phyloP scores from a whole-genome alignment of 192 early-diverging fungal species.

The Linnemannia exigua region DNA sequence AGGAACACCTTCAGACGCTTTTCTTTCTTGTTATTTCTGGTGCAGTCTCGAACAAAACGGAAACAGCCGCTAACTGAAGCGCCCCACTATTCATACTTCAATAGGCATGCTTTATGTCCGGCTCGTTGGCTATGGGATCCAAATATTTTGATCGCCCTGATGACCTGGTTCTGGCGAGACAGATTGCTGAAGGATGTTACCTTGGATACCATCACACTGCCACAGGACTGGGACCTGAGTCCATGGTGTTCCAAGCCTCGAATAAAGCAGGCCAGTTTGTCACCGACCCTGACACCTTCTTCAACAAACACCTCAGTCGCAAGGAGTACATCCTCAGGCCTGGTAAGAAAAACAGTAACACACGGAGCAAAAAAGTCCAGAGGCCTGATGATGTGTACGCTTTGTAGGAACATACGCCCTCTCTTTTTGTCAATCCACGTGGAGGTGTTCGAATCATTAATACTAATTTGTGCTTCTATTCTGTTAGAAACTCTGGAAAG shows the following conservation, averaged over 20 bases:
- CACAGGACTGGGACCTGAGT: slow-evolving; percentile 69
- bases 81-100: not conserved
- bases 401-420: too few relatives aligned
- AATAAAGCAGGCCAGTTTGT: slow-evolving; percentile 5
- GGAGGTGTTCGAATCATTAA: not conserved
- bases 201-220: slow-evolving; percentile 58
- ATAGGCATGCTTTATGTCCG: slow-evolving; percentile 70
- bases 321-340: slow-evolving; percentile 62
- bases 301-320: slow-evolving; percentile 10
- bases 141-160: slow-evolving; percentile 57
- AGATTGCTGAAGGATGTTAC: slow-evolving; percentile 64
- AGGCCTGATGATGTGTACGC: too few relatives aligned
- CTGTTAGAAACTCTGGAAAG: slow-evolving; percentile 77
- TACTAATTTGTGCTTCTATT: too few relatives aligned
- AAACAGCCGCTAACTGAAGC: not conserved
- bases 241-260: slow-evolving; percentile 37
- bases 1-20: slow-evolving; percentile 5
- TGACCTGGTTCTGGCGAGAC: slow-evolving; percentile 50
- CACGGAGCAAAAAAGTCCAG: too few relatives aligned
- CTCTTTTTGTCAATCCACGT: not conserved
- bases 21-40: slow-evolving; percentile 32
- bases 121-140: slow-evolving; percentile 62
- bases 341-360: slow-evolving; percentile 49
- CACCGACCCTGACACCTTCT: slow-evolving; percentile 23
- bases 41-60: not conserved